phyloP scores from a whole-genome alignment of 2,329 filamentous ascomycete species.

The Calonectria naviculata region DNA sequence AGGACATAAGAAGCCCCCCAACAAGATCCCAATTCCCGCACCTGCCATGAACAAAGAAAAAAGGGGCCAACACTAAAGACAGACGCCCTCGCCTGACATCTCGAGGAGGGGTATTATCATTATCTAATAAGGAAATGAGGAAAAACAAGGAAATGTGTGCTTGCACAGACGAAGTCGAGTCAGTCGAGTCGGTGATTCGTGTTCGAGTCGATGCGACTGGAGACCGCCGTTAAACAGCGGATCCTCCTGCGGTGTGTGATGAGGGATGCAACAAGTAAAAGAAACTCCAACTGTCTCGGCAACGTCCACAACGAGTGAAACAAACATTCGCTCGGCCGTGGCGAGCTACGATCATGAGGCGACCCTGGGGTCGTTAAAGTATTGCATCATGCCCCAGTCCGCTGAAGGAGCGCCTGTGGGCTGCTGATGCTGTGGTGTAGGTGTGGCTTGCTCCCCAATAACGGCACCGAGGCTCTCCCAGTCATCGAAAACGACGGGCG shows the following conservation, averaged over 20 bases:
- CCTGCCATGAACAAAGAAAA: constrained; percentile 36
- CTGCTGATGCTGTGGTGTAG: constrained; percentile 36
- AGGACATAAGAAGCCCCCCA: constrained; percentile 37
- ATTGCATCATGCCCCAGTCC: constrained; percentile 50
- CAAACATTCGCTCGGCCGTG: constrained; percentile 18
- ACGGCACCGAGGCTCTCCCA: constrained; percentile 54
- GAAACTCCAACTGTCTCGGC: constrained; percentile 28
- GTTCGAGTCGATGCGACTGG: constrained; percentile 34
- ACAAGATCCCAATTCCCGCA: constrained; percentile 34
- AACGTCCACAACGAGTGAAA: constrained; percentile 29
- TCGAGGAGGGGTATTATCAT: constrained; percentile 48
- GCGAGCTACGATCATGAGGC: constrained; percentile 39
- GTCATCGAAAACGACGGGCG: constrained; percentile 52
- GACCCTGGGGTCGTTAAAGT: constrained; percentile 47
- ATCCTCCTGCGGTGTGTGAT: not conserved
- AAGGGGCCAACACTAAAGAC: constrained; percentile 30
- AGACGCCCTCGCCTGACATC: constrained; percentile 43
- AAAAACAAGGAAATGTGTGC: constrained; percentile 24
- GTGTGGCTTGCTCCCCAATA: constrained; percentile 43
- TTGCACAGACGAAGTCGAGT: constrained; percentile 27
- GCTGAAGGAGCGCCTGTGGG: constrained; percentile 25
- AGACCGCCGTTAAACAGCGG: constrained; percentile 16
- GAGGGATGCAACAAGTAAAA: constrained; percentile 16
- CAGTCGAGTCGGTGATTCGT: constrained; percentile 17
- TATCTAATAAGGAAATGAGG: constrained; percentile 42